phyloP scores from a whole-genome alignment of 257 asterid genomes.

The Solanum verrucosum region DNA sequence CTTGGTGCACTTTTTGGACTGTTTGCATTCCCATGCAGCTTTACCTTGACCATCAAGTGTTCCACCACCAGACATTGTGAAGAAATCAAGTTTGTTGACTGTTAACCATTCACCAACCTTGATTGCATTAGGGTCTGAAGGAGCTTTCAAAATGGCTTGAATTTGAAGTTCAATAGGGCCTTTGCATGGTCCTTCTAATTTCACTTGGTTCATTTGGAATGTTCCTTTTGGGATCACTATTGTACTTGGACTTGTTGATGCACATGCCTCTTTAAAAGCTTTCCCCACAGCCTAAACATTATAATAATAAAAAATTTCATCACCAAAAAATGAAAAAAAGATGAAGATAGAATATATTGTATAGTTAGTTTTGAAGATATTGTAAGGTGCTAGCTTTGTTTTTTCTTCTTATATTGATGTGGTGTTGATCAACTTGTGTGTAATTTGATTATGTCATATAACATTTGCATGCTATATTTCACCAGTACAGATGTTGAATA shows the following conservation, averaged over 20 bases:
- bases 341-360: not conserved
- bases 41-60: constrained; percentile 26
- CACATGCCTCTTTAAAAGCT: constrained; percentile 27
- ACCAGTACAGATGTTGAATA: not conserved
- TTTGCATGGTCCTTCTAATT: constrained; percentile 23
- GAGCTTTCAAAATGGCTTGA: constrained; percentile 16
- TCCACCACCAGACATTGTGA: constrained; percentile 17
- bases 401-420: not conserved
- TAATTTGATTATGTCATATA: not conserved
- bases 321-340: not conserved
- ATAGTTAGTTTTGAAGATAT: not conserved
- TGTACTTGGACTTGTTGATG: constrained; percentile 1
- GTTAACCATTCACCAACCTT: constrained; percentile 14
- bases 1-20: constrained; percentile 6
- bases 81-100: constrained; percentile 1
- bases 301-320: not conserved
- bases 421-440: not conserved
- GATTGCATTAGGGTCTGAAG: constrained; percentile 4
- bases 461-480: not conserved
- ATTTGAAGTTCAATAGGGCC: constrained; percentile 13
- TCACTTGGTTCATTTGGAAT: constrained; percentile 8
- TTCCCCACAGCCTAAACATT: constrained; percentile 8
- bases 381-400: not conserved
- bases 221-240: constrained; percentile 19
- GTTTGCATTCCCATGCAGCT: constrained; percentile 17